phyloP scores from a whole-genome alignment of 345 rosid species.

The Noccaea bulbosa region DNA sequence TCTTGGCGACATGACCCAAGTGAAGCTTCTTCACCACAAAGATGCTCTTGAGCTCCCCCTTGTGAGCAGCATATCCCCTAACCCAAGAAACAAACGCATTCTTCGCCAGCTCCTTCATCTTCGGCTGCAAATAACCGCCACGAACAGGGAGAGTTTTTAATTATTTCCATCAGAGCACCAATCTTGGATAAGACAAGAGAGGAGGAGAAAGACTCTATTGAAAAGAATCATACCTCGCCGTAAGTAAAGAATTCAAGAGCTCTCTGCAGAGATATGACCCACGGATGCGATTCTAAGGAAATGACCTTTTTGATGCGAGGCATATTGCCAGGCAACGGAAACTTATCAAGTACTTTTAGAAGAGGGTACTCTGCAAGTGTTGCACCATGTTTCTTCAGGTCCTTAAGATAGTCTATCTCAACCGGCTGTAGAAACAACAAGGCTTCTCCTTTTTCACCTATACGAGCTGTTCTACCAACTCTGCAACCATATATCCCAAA shows the following conservation, averaged over 20 bases:
- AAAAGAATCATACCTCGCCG: slow-evolving; percentile 55
- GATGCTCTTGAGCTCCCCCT: slow-evolving; percentile 85
- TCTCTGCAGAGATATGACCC: slow-evolving; percentile 74
- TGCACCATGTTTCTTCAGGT: slow-evolving; percentile 87
- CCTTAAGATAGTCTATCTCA: slow-evolving; percentile 79
- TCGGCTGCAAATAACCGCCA: slow-evolving; percentile 52
- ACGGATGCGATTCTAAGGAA: slow-evolving; percentile 74
- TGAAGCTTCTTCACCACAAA: slow-evolving; percentile 93
- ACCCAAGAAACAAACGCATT: slow-evolving; percentile 92
- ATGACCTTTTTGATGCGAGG: slow-evolving; percentile 53
- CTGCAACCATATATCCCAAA: slow-evolving; percentile 50
- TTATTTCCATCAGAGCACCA: not conserved
- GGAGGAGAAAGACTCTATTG: not conserved
- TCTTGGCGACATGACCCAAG: slow-evolving; percentile 94
- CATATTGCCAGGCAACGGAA: slow-evolving; percentile 56
- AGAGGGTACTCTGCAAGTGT: slow-evolving; percentile 76
- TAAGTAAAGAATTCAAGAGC: slow-evolving; percentile 69
- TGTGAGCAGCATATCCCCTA: slow-evolving; percentile 87
- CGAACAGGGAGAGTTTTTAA: slow-evolving; percentile 5
- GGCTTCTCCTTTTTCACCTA: slow-evolving; percentile 92
- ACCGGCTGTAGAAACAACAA: slow-evolving; percentile 84
- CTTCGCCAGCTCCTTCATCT: slow-evolving; percentile 69
- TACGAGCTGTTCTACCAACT: slow-evolving; percentile 96
- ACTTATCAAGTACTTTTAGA: slow-evolving; percentile 71
- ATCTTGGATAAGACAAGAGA: not conserved